phyloP scores from a whole-genome alignment of 257 asterid species.

The Plantago major region DNA sequence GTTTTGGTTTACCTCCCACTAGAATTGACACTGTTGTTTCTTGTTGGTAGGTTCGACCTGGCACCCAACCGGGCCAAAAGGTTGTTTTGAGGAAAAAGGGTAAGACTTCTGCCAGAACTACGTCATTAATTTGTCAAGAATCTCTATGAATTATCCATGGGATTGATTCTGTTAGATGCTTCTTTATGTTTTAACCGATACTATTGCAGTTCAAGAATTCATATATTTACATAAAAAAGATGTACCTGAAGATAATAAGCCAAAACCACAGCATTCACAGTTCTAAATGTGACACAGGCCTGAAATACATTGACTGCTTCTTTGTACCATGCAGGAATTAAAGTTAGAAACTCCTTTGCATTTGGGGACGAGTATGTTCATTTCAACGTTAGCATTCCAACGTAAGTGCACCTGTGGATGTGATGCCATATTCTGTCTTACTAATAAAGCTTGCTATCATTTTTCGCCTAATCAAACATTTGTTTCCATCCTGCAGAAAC shows the following conservation, averaged over 20 bases:
- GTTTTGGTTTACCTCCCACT: background rate
- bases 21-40: constrained; percentile 11
- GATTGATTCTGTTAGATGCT: too few relatives aligned
- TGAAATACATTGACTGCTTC: too few relatives aligned
- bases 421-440: background rate
- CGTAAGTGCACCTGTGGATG: constrained; percentile 40
- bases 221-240: too few relatives aligned
- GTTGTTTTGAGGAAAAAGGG: constrained; percentile 83
- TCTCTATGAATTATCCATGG: background rate
- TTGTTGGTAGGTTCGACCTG: constrained; percentile 71
- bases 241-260: too few relatives aligned
- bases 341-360: constrained; percentile 59
- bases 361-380: constrained; percentile 87
- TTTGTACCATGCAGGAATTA: constrained; percentile 54
- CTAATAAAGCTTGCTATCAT: background rate
- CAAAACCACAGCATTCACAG: too few relatives aligned
- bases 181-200: too few relatives aligned
- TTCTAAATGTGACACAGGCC: too few relatives aligned
- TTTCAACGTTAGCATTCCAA: constrained; percentile 86
- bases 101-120: constrained; percentile 11
- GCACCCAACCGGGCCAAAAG: constrained; percentile 96
- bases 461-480: background rate
- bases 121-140: background rate
- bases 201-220: too few relatives aligned
- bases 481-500: constrained; percentile 24